Percentiles rank a stretch among this genome's conserved stretches.
Evolutionary conservation across 306 rosid species (phyloP).

Genomic region (Cucurbita ficifolia): DNA sequence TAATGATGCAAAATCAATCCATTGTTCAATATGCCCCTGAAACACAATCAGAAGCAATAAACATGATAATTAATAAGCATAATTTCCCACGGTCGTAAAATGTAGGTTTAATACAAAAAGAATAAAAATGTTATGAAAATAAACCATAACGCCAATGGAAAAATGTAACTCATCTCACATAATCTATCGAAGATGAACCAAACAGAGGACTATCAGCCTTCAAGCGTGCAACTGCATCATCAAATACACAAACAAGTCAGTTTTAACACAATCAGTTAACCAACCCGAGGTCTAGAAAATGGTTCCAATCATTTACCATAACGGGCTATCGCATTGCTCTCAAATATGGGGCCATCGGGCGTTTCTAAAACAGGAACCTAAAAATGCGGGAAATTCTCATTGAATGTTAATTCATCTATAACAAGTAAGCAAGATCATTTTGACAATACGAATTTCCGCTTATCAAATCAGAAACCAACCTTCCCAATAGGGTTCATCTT

Average conservation of each 20-base stretch:
- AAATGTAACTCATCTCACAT: slow-evolving; percentile 14
- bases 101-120: neutral
- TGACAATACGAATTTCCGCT: neutral
- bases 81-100: neutral
- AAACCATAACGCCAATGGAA: neutral
- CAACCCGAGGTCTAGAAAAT: neutral
- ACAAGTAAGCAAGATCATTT: neutral
- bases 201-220: slow-evolving; percentile 28
- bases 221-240: slow-evolving; percentile 51
- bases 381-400: neutral
- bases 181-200: slow-evolving; percentile 49
- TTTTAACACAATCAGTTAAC: neutral
- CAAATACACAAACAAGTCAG: neutral
- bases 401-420: neutral
- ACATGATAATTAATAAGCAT: neutral
- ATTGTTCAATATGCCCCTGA: slow-evolving; percentile 71
- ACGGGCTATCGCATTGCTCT: slow-evolving; percentile 83
- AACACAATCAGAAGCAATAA: neutral
- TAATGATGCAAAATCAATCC: slow-evolving; percentile 63
- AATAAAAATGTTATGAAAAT: neutral
- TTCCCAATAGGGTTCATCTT: slow-evolving; percentile 79
- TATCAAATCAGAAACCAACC: slow-evolving; percentile 18
- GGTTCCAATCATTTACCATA: slow-evolving; percentile 25
- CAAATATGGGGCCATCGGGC: slow-evolving; percentile 58
- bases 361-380: slow-evolving; percentile 76